Percentiles rank a stretch among this genome's conserved stretches.
phyloP scores from a whole-genome alignment of 2,329 filamentous ascomycete species.

The Neoarthrinium moseri region DNA sequence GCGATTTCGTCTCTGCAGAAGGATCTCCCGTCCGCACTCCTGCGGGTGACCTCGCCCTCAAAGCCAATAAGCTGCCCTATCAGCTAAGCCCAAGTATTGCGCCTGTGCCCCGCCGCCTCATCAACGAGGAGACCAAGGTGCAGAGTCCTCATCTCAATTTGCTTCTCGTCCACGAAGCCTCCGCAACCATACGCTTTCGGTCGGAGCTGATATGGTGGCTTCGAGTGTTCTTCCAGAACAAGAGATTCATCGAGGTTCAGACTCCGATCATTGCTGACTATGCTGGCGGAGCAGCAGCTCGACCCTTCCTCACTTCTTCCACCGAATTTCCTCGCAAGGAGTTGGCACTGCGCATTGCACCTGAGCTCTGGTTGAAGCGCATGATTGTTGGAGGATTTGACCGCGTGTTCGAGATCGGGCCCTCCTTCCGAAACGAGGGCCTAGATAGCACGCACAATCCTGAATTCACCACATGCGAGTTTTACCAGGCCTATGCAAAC shows the following conservation, averaged over 20 bases:
- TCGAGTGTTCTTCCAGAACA: conserved; percentile 69
- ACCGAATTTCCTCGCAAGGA: conserved; percentile 72
- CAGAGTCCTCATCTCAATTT: conserved; percentile 84
- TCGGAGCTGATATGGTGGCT: conserved; percentile 73
- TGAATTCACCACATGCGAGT: conserved; percentile 97
- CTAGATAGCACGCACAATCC: conserved; percentile 91
- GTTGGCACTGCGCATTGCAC: conserved; percentile 82
- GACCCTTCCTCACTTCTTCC: conserved; percentile 79
- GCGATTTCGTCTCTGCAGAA: conserved; percentile 68
- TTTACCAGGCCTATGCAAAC: conserved; percentile 84
- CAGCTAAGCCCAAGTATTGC: conserved; percentile 78
- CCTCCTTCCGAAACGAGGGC: conserved; percentile 90
- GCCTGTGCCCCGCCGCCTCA: conserved; percentile 69
- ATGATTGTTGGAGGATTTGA: conserved; percentile 87
- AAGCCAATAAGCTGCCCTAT: conserved; percentile 65
- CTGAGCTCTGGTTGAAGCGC: conserved; percentile 92
- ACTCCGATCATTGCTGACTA: conserved; percentile 83
- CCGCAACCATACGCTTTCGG: conserved; percentile 71
- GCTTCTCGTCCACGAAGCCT: conserved; percentile 67
- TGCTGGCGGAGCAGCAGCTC: conserved; percentile 84
- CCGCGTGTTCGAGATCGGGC: conserved; percentile 88
- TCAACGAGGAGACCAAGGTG: conserved; percentile 69
- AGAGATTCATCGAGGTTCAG: conserved; percentile 80
- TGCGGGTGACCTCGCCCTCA: conserved; percentile 74
- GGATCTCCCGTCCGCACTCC: conserved; percentile 69